phyloP scores from a whole-genome alignment of 1,284 basidiomycete genomes.

The Austroboletus olivaceoglutinosus region DNA sequence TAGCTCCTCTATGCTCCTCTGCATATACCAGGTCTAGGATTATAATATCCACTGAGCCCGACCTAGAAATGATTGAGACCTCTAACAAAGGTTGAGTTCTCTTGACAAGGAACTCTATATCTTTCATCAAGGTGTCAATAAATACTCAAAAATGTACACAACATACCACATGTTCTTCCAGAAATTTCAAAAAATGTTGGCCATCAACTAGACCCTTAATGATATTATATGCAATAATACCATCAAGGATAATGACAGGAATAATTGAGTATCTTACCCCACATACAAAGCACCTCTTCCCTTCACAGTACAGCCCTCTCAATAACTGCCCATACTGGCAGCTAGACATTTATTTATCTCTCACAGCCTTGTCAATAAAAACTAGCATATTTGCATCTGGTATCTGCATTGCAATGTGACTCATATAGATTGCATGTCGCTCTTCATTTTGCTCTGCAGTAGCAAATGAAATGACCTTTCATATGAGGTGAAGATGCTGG shows the following conservation, averaged over 20 bases:
- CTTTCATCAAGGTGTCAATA: too few relatives aligned
- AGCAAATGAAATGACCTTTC: neutral
- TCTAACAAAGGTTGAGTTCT: too few relatives aligned
- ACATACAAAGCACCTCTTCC: neutral
- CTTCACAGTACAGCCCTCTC: neutral
- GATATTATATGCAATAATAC: slow-evolving; percentile 32
- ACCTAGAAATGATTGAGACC: too few relatives aligned
- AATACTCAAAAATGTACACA: too few relatives aligned
- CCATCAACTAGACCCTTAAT: slow-evolving; percentile 9
- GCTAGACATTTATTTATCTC: slow-evolving; percentile 15
- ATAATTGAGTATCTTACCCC: slow-evolving; percentile 20
- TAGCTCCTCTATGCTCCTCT: too few relatives aligned
- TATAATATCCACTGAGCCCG: too few relatives aligned
- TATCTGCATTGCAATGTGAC: neutral
- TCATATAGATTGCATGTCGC: neutral
- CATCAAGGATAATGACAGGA: slow-evolving; percentile 25
- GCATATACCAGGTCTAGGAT: too few relatives aligned
- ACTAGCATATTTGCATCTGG: slow-evolving; percentile 2
- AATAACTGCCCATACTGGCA: neutral
- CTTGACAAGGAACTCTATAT: too few relatives aligned
- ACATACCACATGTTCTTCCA: slow-evolving; percentile 3
- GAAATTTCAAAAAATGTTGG: neutral
- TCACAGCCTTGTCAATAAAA: slow-evolving; percentile 28
- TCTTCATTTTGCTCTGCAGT: neutral
- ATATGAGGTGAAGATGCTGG: neutral